These are phyloP conservation scores for Acorus gramineus DNA, from an alignment of 106 monocot genomes.

Conservation along the genomic window DNA sequence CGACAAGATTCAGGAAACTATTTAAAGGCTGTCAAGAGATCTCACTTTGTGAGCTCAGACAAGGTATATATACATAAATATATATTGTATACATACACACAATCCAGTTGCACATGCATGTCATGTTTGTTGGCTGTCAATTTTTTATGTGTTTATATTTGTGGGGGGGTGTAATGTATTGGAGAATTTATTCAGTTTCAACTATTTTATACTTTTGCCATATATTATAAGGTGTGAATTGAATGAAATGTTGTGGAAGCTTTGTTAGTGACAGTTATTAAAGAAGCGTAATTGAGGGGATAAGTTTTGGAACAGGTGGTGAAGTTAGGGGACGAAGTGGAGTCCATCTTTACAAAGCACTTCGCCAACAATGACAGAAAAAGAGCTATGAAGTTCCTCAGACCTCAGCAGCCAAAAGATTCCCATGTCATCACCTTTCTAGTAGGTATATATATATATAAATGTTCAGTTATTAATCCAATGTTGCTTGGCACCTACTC, in stretches of 20 bases:
- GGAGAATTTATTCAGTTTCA: too few relatives aligned
- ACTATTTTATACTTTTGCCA: too few relatives aligned
- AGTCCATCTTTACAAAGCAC: constrained; percentile 69
- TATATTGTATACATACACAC: background rate
- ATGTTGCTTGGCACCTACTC: too few relatives aligned
- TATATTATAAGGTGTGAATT: too few relatives aligned
- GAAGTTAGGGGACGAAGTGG: constrained; percentile 72
- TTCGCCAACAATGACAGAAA: constrained; percentile 77
- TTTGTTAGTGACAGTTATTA: too few relatives aligned
- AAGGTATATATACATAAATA: constrained; percentile 49
- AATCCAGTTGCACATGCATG: background rate
- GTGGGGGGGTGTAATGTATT: too few relatives aligned
- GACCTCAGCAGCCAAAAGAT: constrained; percentile 74
- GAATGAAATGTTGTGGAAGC: too few relatives aligned
- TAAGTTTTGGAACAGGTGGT: constrained; percentile 45
- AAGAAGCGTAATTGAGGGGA: background rate
- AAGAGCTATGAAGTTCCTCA: constrained; percentile 84
- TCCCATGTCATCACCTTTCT: constrained; percentile 89
- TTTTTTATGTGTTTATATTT: too few relatives aligned
- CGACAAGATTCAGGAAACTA: constrained; percentile 39
- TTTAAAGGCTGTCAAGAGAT: constrained; percentile 68
- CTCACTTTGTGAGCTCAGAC: constrained; percentile 84
- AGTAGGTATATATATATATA: constrained; percentile 41
- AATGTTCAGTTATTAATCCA: background rate
- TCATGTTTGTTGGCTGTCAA: too few relatives aligned